A percentile compares a stretch with the other conserved stretches of the same genome.
These are phyloP conservation scores for Cystobasidium onofrii DNA, from an alignment of 768 basidiomycete species.

Conservation along the genomic window DNA sequence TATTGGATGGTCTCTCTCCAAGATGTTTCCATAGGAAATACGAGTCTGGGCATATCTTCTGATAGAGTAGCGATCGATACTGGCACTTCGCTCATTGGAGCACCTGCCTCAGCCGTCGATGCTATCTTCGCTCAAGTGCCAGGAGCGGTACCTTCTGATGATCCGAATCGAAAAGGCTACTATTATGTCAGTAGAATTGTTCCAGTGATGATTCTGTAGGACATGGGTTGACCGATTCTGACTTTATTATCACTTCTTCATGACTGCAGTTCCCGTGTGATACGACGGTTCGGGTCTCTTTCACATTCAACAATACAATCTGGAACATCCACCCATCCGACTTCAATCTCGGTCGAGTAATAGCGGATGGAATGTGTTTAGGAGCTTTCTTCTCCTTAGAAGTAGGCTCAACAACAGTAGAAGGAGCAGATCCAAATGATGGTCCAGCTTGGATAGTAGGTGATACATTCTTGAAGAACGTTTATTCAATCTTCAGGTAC, in stretches of 20 bases:
- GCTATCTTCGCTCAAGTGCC: constrained; percentile 67
- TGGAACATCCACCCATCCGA: constrained; percentile 74
- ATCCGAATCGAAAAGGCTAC: constrained; percentile 16
- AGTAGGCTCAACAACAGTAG: constrained; percentile 43
- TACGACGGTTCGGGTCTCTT: background rate
- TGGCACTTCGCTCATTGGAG: constrained; percentile 88
- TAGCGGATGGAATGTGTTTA: constrained; percentile 54
- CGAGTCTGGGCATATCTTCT: constrained; percentile 50
- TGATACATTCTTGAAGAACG: constrained; percentile 65
- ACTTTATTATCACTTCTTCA: too few species aligned
- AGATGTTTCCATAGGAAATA: constrained; percentile 59
- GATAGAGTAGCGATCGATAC: constrained; percentile 84
- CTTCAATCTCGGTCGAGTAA: constrained; percentile 62
- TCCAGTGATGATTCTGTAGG: background rate
- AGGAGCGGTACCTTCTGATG: constrained; percentile 48
- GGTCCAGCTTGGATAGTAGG: constrained; percentile 21
- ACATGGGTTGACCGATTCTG: background rate
- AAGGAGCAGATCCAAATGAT: background rate
- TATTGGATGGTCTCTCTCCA: constrained; percentile 76
- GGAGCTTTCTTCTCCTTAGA: constrained; percentile 70
- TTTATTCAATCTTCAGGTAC: constrained; percentile 54
- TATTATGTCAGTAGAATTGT: constrained; percentile 1
- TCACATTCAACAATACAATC: constrained; percentile 29
- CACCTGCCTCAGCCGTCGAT: constrained; percentile 57
- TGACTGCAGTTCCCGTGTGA: constrained; percentile 27